Evolutionary conservation across 257 asterid genomes (phyloP).

Genomic region (Paraleonurus japonicus): DNA sequence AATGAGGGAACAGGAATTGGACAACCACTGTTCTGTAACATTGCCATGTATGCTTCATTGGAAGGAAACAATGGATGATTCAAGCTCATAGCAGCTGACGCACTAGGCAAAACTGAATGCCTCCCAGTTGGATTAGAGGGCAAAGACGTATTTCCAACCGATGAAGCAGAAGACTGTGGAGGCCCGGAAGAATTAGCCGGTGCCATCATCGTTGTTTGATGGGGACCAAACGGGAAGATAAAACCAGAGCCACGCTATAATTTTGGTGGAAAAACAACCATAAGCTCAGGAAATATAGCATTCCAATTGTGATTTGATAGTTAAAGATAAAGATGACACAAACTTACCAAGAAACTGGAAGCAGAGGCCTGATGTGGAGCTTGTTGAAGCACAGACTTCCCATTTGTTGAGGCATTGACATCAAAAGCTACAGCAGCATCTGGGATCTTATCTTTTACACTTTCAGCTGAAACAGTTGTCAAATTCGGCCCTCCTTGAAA

Average conservation of each 20-base stretch:
- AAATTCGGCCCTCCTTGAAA: slow-evolving; percentile 27
- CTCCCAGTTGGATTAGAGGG: slow-evolving; percentile 31
- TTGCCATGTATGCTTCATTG: slow-evolving; percentile 42
- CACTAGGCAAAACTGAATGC: slow-evolving; percentile 33
- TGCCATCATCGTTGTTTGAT: slow-evolving; percentile 30
- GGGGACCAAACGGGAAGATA: slow-evolving; percentile 37
- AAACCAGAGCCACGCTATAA: slow-evolving; percentile 41
- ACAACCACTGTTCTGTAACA: slow-evolving; percentile 39
- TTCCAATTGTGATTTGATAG: slow-evolving; percentile 2
- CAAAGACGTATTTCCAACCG: slow-evolving; percentile 29
- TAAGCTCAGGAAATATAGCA: not conserved
- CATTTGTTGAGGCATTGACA: slow-evolving; percentile 14
- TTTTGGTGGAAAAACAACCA: slow-evolving; percentile 11
- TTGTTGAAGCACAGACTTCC: slow-evolving; percentile 40
- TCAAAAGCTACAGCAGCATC: slow-evolving; percentile 33
- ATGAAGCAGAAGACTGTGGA: slow-evolving; percentile 36
- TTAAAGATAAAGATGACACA: not conserved
- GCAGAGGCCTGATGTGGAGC: slow-evolving; percentile 35
- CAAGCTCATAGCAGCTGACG: slow-evolving; percentile 32
- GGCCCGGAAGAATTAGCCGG: slow-evolving; percentile 33
- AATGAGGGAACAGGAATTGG: slow-evolving; percentile 37
- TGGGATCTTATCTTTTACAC: slow-evolving; percentile 36
- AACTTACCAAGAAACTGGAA: slow-evolving; percentile 43
- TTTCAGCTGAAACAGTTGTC: slow-evolving; percentile 15
- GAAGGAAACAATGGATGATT: slow-evolving; percentile 32